Evolutionary conservation across 140 eudicot genomes (phyloP).

Genomic region (Ambrosia hybrid): DNA sequence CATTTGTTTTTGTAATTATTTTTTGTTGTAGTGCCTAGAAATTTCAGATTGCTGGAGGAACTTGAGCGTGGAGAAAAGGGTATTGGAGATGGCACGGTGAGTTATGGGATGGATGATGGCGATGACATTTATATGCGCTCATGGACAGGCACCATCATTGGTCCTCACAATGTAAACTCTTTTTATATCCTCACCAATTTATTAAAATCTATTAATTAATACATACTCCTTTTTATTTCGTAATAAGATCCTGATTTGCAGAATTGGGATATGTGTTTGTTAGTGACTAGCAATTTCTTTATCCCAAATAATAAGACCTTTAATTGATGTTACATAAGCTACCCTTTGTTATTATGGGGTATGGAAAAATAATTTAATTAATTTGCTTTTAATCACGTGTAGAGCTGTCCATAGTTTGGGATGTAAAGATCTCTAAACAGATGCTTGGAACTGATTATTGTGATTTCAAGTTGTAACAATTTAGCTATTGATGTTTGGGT

Average conservation of each 20-base stretch:
- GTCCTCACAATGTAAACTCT: background rate
- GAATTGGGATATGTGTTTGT: background rate
- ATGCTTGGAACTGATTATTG: background rate
- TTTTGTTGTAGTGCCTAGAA: background rate
- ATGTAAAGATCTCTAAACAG: background rate
- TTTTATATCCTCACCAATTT: background rate
- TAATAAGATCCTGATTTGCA: background rate
- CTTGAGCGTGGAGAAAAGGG: slow-evolving; percentile 5
- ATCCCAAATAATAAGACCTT: background rate
- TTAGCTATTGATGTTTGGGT: background rate
- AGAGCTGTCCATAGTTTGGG: background rate
- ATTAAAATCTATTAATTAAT: background rate
- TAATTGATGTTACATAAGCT: background rate
- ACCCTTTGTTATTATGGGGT: no score
- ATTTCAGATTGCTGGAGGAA: slow-evolving; percentile 13
- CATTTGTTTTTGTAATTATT: no score
- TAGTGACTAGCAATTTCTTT: no score
- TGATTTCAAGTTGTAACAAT: background rate
- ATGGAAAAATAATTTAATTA: no score
- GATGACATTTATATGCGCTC: slow-evolving; percentile 1
- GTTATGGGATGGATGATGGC: background rate
- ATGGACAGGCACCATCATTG: background rate
- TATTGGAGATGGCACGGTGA: slow-evolving; percentile 8
- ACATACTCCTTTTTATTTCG: background rate
- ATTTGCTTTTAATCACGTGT: no score